A percentile compares a stretch with the other conserved stretches of the same genome.
Conservation (phyloP, 1,284 basidiomycete species). For the Melanopsichium pennsylvanicum region DNA sequence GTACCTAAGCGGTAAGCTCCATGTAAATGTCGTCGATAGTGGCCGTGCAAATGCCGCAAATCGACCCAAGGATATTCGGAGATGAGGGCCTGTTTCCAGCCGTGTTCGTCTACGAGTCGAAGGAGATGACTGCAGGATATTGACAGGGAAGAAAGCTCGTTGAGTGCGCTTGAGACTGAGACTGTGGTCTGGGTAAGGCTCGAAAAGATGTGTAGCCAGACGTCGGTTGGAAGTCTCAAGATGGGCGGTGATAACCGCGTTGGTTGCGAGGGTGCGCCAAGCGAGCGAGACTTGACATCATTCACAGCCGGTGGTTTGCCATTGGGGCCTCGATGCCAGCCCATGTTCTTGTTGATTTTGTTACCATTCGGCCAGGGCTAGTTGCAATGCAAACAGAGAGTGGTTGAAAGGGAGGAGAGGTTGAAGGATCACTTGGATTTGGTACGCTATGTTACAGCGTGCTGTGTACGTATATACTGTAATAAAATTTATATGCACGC, state of each 20-base stretch:
- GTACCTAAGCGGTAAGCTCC: too few species aligned
- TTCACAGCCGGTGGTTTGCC: too few species aligned
- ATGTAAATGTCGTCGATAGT: too few species aligned
- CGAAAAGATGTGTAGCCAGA: conserved; percentile 34
- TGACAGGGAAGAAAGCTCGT: conserved; percentile 11
- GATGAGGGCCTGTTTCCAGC: conserved; percentile 4
- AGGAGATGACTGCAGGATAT: conserved; percentile 4
- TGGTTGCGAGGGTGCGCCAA: neutral
- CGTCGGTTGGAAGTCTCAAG: conserved; percentile 20
- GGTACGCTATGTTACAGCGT: too few species aligned
- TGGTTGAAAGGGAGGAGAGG: neutral
- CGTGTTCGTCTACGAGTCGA: conserved; percentile 20
- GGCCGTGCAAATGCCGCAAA: too few species aligned
- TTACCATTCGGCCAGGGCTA: neutral
- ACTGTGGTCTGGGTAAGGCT: neutral
- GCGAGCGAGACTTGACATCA: neutral
- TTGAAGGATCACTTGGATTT: too few species aligned
- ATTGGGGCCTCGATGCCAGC: neutral
- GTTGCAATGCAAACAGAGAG: neutral
- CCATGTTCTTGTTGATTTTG: neutral
- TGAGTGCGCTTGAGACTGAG: neutral
- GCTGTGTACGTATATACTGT: too few species aligned
- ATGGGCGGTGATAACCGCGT: conserved; percentile 8
- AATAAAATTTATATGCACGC: too few species aligned
- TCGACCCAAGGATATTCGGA: neutral